Percentiles rank a stretch among this genome's conserved stretches.
These are phyloP conservation scores for Aphanomyces astaci DNA, from an alignment of 352 stramenopile species.

Conservation along the genomic window DNA sequence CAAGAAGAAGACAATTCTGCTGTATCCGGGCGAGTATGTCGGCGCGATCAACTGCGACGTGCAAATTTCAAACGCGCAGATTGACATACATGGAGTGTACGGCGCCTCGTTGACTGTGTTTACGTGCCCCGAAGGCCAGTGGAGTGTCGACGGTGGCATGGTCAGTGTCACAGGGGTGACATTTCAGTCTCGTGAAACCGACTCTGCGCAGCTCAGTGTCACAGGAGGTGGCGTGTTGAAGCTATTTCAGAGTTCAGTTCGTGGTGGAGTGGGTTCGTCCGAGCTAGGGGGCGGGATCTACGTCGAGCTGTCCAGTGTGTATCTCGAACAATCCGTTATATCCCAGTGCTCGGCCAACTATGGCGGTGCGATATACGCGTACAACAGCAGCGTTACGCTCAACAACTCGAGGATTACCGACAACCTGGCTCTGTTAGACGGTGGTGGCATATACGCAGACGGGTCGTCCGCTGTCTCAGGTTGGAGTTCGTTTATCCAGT, in stretches of 20 bases:
- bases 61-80: not conserved
- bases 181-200: not conserved
- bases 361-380: conserved; percentile 4
- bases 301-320: not conserved
- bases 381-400: not conserved
- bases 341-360: not conserved
- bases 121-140: not conserved
- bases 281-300: not conserved
- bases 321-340: not conserved
- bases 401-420: not conserved
- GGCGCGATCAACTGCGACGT: not conserved
- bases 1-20: not conserved
- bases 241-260: not conserved
- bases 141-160: not conserved
- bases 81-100: not conserved
- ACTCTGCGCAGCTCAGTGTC: not conserved
- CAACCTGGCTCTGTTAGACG: not conserved
- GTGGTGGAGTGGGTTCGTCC: not conserved
- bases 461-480: not conserved
- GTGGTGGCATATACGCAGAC: not conserved
- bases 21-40: conserved; percentile 5
- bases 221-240: not conserved
- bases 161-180: not conserved
- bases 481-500: not conserved
- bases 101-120: not conserved